Evolutionary conservation across 228 moss, liverwort and hornwort species (phyloP).

Genomic region (Sphagnum magellanicum): DNA sequence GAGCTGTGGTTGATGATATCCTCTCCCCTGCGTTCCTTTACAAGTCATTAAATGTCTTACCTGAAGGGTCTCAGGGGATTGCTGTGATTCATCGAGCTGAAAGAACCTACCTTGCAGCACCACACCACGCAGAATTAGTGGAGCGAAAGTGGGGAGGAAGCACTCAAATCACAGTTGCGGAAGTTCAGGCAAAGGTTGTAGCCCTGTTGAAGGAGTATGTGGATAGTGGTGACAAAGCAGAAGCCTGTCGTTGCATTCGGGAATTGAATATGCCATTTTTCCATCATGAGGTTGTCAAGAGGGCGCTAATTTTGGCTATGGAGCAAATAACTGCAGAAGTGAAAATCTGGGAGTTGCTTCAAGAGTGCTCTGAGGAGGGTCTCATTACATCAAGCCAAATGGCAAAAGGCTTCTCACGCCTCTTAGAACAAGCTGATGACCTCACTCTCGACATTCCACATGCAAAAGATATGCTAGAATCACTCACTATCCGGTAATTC

Average conservation of each 20-base stretch:
- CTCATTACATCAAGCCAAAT: conserved; percentile 92
- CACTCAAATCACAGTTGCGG: conserved; percentile 79
- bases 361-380: conserved; percentile 88
- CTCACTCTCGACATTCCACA: conserved; percentile 82
- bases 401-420: conserved; percentile 85
- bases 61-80: conserved; percentile 65
- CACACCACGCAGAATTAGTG: conserved; percentile 88
- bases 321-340: conserved; percentile 74
- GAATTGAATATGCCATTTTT: conserved; percentile 92
- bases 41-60: conserved; percentile 63
- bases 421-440: conserved; percentile 77
- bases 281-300: conserved; percentile 95
- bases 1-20: conserved; percentile 91
- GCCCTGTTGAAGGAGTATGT: conserved; percentile 83
- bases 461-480: conserved; percentile 63
- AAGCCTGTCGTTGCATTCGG: conserved; percentile 85
- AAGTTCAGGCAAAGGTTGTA: conserved; percentile 80
- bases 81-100: conserved; percentile 74
- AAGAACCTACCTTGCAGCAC: conserved; percentile 79
- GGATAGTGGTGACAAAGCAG: conserved; percentile 79
- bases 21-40: conserved; percentile 79
- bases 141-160: conserved; percentile 97
- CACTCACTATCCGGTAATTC: conserved; percentile 29
- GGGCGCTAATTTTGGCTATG: conserved; percentile 82
- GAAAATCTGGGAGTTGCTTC: conserved; percentile 50